phyloP scores from a whole-genome alignment of 2,329 filamentous ascomycete species.

The Peltaster fructicola region DNA sequence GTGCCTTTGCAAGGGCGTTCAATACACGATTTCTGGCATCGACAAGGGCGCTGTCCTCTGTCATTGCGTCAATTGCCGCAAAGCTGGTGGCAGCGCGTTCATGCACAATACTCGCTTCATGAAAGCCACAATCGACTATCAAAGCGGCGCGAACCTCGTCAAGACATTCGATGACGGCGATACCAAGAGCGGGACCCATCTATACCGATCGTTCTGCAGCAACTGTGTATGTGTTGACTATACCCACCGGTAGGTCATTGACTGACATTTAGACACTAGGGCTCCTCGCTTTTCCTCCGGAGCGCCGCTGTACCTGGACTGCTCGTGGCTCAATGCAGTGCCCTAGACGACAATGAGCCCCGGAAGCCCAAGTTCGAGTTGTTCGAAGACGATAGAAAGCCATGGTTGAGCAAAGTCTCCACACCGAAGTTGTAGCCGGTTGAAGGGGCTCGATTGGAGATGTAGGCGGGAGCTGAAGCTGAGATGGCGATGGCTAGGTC shows the following conservation, averaged over 20 bases:
- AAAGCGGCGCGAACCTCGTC: conserved; percentile 9
- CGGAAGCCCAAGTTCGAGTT: conserved; percentile 4
- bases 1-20: conserved; percentile 14
- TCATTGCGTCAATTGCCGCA: conserved; percentile 15
- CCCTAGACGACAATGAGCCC: conserved; percentile 1
- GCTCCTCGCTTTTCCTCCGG: conserved; percentile 3
- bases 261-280: too few relatives aligned
- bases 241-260: too few relatives aligned
- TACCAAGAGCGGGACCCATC: conserved; percentile 12
- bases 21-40: conserved; percentile 10
- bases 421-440: too few relatives aligned
- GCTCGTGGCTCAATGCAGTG: conserved; percentile 1
- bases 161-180: conserved; percentile 10
- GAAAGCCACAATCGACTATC: conserved; percentile 10
- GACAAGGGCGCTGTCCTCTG: conserved; percentile 16
- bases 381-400: conserved; percentile 3
- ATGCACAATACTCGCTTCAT: conserved; percentile 15
- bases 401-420: conserved; percentile 2
- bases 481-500: too few relatives aligned
- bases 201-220: conserved; percentile 13
- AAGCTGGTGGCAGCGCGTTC: conserved; percentile 11
- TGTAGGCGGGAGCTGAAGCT: too few relatives aligned
- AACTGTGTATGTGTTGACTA: conserved; percentile 11
- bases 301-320: conserved; percentile 2
- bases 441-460: too few relatives aligned